A percentile compares a stretch with the other conserved stretches of the same genome.
These are phyloP conservation scores for Talaromyces nanjingensis DNA, from an alignment of 495 filamentous ascomycete genomes.

Conservation along the genomic window DNA sequence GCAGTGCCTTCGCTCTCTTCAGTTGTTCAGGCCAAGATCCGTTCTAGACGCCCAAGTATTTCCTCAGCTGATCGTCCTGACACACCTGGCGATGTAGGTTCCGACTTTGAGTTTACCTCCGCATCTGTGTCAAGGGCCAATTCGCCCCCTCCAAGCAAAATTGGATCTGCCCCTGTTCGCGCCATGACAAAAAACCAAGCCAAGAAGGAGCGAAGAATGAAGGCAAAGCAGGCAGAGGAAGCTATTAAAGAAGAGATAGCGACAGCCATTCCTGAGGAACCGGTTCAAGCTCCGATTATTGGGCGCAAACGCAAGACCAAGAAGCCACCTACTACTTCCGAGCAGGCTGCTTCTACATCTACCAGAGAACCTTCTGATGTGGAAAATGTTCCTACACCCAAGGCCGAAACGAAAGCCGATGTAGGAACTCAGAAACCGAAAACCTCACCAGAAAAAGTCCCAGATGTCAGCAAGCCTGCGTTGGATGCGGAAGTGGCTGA, in stretches of 20 bases:
- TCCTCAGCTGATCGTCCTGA: slow-evolving; percentile 61
- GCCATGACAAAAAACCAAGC: slow-evolving; percentile 83
- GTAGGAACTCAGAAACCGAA: background rate
- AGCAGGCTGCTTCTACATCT: slow-evolving; percentile 30
- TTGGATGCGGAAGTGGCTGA: background rate
- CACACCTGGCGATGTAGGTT: slow-evolving; percentile 71
- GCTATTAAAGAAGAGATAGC: slow-evolving; percentile 52
- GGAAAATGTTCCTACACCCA: background rate
- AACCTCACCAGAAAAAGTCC: background rate
- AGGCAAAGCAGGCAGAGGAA: slow-evolving; percentile 57
- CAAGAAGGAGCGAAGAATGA: slow-evolving; percentile 73
- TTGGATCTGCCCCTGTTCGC: slow-evolving; percentile 71
- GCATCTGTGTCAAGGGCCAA: slow-evolving; percentile 76
- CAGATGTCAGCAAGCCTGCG: background rate
- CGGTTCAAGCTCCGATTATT: slow-evolving; percentile 72
- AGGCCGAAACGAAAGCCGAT: slow-evolving; percentile 16
- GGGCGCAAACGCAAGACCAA: slow-evolving; percentile 89
- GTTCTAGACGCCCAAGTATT: slow-evolving; percentile 53
- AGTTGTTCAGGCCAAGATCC: slow-evolving; percentile 29
- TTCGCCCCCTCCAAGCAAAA: slow-evolving; percentile 73
- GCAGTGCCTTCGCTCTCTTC: slow-evolving; percentile 34
- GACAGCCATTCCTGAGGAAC: slow-evolving; percentile 45
- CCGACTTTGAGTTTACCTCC: slow-evolving; percentile 72
- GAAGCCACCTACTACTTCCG: slow-evolving; percentile 47
- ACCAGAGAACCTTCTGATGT: slow-evolving; percentile 24